Evolutionary conservation across 2,329 filamentous ascomycete genomes (phyloP).

Genomic region (Diplodia corticola): DNA sequence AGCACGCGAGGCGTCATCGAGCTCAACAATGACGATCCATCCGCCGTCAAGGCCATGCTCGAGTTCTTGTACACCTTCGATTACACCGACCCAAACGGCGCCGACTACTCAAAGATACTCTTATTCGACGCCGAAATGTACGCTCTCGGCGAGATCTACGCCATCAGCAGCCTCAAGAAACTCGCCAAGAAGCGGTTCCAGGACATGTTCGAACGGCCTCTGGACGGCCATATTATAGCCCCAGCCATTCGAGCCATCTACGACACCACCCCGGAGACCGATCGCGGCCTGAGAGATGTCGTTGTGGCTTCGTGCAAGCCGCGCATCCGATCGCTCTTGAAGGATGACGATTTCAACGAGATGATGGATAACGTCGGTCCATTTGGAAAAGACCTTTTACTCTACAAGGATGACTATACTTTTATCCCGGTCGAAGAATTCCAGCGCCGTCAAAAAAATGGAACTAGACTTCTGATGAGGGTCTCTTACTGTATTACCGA

Average conservation of each 20-base stretch:
- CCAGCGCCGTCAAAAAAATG: no score
- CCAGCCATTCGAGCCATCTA: background rate
- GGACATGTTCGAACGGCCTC: fast-evolving
- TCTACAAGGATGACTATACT: no score
- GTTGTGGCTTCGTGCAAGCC: background rate
- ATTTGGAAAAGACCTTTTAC: background rate
- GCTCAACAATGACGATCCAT: no score
- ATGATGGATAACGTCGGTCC: background rate
- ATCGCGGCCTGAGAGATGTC: background rate
- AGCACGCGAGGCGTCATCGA: no score
- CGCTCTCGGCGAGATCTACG: background rate
- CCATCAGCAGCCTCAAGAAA: background rate
- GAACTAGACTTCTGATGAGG: no score
- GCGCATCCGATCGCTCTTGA: background rate
- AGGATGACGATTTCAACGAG: background rate
- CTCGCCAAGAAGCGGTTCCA: background rate
- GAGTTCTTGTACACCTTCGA: no score
- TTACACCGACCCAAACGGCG: background rate
- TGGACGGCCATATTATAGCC: background rate
- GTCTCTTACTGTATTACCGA: no score
- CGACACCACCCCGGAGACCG: background rate
- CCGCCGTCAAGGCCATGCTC: no score
- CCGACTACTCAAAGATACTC: background rate
- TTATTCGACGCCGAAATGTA: background rate
- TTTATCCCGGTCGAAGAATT: no score